Base-by-base conservation (phyloP, 164 flowering plant species). In the Chimonanthus salicifolius region DNA sequence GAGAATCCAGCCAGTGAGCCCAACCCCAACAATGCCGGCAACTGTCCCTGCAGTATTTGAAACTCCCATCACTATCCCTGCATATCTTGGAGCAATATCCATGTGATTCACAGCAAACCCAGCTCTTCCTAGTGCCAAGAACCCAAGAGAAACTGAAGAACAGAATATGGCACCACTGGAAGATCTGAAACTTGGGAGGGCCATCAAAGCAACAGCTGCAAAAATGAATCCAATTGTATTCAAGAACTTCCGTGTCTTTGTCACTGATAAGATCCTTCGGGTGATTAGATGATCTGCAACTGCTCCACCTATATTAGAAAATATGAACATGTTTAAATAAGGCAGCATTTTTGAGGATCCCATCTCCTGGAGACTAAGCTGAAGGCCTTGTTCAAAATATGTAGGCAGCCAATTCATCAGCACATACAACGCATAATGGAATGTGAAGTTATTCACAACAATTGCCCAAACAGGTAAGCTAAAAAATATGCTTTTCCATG, bases 71-170 rank as follows among this genome's bases (percentile, higher is more conserved):
- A 92, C 87, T 68, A 92, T 91, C 62, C 96, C 98, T 5, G 98
- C 98, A 82, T 92, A 92, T 72, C 90, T 83, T 1, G 98, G 98
- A 74, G 98, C 96, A 76, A 92, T 79, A 78, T 91, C 98, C 97
- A 93, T 86, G 82, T 93, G 98, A 77, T 93, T 93, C 70, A 93
- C 94, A 2, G 98, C 98, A 84, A 93, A 94, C 8, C 98, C 98
- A 47, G 97, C 98, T 80, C 98, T 84, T 18, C 97, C 97, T 4
- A 94, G 82, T 6, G 98, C 97, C 80, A 93, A 83, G 82, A 90
- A 91, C 46, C 98, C 98, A 71, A 91, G 92, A 74, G 95, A 90
- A 71, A 94, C 81, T 4, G 97, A 90, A 73, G 98, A 91, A 78
- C 92, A 91, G 62, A 94, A 79, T 46, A 93, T 82, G 33, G 89